phyloP scores from a whole-genome alignment of 768 basidiomycete species.

The Phaeotremella skinneri region DNA sequence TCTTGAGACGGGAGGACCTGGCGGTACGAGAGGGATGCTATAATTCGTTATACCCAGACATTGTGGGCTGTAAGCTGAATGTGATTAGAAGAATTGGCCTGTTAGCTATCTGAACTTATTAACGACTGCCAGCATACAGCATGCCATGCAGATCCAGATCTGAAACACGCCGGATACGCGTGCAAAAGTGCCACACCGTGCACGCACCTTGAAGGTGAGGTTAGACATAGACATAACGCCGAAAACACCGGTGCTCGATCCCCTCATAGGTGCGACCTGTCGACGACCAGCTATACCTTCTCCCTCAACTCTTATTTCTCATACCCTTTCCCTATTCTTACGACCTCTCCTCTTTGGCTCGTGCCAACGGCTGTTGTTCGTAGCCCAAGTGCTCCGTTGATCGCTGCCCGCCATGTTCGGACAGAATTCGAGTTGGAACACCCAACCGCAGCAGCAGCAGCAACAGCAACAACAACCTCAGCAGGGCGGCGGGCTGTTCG shows the following conservation, averaged over 20 bases:
- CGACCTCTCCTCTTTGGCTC: neutral
- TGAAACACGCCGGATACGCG: conserved; percentile 3
- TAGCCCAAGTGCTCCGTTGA: neutral
- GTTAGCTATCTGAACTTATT: too few relatives aligned
- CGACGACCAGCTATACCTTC: neutral
- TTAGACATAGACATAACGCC: neutral
- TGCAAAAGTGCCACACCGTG: neutral
- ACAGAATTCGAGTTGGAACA: conserved; percentile 38
- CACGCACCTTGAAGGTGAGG: too few relatives aligned
- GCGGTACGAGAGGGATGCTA: too few relatives aligned
- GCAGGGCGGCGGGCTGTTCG: conserved; percentile 27
- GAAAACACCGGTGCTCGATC: too few relatives aligned
- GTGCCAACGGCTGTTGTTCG: neutral
- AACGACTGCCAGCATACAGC: too few relatives aligned
- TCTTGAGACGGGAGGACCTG: neutral
- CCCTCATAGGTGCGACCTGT: too few relatives aligned
- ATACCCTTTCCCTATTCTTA: neutral
- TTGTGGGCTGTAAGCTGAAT: too few relatives aligned
- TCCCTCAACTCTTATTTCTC: neutral
- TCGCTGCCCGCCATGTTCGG: conserved; percentile 41
- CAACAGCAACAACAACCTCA: conserved; percentile 56
- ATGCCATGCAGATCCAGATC: conserved; percentile 1
- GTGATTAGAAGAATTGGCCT: neutral
- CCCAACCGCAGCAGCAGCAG: conserved; percentile 60
- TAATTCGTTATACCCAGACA: too few relatives aligned